These are phyloP conservation scores for Pestalotiopsis sp. DNA, from an alignment of 2,329 filamentous ascomycete species.

Conservation along the genomic window DNA sequence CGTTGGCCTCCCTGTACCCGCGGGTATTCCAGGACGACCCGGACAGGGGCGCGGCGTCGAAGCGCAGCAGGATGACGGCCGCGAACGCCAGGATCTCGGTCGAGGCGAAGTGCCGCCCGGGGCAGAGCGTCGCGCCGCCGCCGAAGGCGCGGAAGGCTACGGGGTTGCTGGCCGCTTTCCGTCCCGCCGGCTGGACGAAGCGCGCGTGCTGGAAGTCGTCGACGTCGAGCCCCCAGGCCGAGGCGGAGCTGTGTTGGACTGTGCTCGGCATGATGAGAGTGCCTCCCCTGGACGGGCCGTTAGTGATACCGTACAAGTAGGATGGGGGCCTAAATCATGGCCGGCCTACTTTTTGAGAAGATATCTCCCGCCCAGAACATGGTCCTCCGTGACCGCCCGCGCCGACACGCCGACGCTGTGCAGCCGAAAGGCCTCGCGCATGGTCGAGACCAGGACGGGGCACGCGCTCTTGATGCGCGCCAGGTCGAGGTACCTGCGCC, in stretches of 20 bases:
- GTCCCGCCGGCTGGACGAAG: background rate
- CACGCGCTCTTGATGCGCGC: conserved; percentile 15
- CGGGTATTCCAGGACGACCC: background rate
- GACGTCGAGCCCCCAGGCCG: conserved; percentile 17
- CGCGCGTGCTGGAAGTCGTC: conserved; percentile 10
- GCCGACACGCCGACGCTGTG: conserved; percentile 12
- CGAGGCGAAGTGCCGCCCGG: conserved; percentile 7
- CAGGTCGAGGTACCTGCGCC: conserved; percentile 12
- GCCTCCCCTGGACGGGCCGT: conserved; percentile 8
- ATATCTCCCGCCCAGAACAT: conserved; percentile 18
- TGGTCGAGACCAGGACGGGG: conserved; percentile 18
- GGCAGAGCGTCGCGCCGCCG: conserved; percentile 7
- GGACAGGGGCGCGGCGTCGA: background rate
- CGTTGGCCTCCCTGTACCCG: conserved; percentile 1
- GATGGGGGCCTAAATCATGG: no score
- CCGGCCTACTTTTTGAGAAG: conserved; percentile 20
- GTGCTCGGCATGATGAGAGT: conserved; percentile 18
- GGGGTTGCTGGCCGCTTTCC: background rate
- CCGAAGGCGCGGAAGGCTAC: conserved; percentile 8
- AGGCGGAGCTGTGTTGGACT: conserved; percentile 16
- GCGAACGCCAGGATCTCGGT: conserved; percentile 8
- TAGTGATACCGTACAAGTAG: no score
- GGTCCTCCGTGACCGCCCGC: conserved; percentile 17
- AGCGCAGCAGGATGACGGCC: conserved; percentile 3
- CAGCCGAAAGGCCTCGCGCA: conserved; percentile 19